Evolutionary conservation across 2,329 filamentous ascomycete genomes (phyloP), one percentile per base, ranked within the genome.

Genomic region (Cephalotrichum gorgonifer): DNA sequence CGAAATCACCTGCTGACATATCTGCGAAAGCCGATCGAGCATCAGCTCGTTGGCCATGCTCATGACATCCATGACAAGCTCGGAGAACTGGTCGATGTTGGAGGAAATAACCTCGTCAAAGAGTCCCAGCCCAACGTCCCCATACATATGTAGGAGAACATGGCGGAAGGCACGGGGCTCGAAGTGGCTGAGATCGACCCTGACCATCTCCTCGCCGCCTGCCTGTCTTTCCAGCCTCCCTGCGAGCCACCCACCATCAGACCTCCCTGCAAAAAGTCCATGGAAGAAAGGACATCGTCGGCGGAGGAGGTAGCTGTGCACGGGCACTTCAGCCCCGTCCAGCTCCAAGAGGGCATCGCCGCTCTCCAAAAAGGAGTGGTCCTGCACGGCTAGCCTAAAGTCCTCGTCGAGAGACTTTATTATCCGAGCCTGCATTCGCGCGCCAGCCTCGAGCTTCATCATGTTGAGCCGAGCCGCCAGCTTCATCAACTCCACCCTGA

Each of bases 251-350:
- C 79, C 78, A 1, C 93, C 93, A 38, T 78, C 76, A 7, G 93
- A 88, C 41, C 88, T 83, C n/a, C 93, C 93, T 56, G 87, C 75
- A 64, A 96, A 97, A 41, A 98, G 73, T 1, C 86, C 86, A 54
- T 91, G 74, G 55, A 98, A 98, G 73, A 96, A 98, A 0, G 88
- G 89, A 57, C 90, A 96, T 55, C 93, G 76, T 58, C 84, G 82
- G 55, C 88, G 90, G 31, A 96, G 64, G 3, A 97, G 65, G 4
- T 82, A 74, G 54, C 88, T 91, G 58, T 98, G 93, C 1, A 85
- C 83, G 14, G 72, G 69, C 30, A 89, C 68, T 26, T 83, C 83
- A n/a, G 79, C 78, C 22, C 83, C 85, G 51, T 86, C 80, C 11
- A 97, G 73, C 55, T 95, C 83, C 17, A 97, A 70, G 6, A 91